phyloP scores from a whole-genome alignment of 805 yeast genomes.

The Ogataea henricii region DNA sequence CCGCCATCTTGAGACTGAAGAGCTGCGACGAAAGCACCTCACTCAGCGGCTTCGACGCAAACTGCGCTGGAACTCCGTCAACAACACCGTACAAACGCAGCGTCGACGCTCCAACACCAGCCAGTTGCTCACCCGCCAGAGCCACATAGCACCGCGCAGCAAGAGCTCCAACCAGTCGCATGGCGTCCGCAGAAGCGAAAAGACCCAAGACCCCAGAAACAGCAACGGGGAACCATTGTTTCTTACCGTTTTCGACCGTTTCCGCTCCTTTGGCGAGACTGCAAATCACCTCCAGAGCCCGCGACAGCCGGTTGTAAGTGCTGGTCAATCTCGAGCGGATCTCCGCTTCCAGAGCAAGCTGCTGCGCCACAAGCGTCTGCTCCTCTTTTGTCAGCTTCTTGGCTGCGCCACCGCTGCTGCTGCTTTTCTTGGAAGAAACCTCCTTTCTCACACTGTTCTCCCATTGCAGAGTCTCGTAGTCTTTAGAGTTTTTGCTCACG shows the following conservation, averaged over 20 bases:
- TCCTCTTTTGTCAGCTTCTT: conserved; percentile 80
- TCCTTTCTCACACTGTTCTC: conserved; percentile 81
- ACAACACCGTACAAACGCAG: conserved; percentile 54
- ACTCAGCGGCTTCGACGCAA: conserved; percentile 51
- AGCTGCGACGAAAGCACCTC: conserved; percentile 65
- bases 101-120: conserved; percentile 68
- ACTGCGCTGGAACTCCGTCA: conserved; percentile 46
- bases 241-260: conserved; percentile 62
- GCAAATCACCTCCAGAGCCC: conserved; percentile 55
- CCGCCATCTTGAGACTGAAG: conserved; percentile 71
- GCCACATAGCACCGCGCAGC: conserved; percentile 54
- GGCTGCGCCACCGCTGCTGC: conserved; percentile 16
- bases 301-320: conserved; percentile 40
- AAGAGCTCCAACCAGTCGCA: conserved; percentile 35
- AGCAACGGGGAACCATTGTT: conserved; percentile 73
- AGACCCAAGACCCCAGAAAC: conserved; percentile 50
- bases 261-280: conserved; percentile 53
- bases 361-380: conserved; percentile 59
- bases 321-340: conserved; percentile 51
- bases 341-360: conserved; percentile 59
- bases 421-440: conserved; percentile 57
- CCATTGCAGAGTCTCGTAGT: conserved; percentile 86
- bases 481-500: conserved; percentile 74
- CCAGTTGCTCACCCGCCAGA: conserved; percentile 49
- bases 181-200: conserved; percentile 37